Evolutionary conservation across 768 basidiomycete species (phyloP), one percentile per base, ranked within the genome.

Genomic region (Lentinula sp.): DNA sequence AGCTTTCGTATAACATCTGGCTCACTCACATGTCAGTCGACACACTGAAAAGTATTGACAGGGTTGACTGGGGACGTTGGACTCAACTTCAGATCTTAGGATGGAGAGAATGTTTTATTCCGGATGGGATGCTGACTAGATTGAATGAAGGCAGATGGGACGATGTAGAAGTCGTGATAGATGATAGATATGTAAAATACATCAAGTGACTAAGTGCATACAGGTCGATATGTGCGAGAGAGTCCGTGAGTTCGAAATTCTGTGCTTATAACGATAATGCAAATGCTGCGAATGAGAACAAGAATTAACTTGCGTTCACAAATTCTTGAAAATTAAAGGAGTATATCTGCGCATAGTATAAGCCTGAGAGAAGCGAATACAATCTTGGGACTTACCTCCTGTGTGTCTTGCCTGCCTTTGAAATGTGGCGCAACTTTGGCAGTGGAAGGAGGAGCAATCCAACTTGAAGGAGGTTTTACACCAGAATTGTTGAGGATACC

Each of bases 1-100:
- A 91, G 67, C 69, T 91, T 51, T 91, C 89, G 0, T 88, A 80
- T 68, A 91, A 90, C 54, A 40, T 57, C 4, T 84, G 83, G 82
- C 65, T 83, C 28, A 28, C 37, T 6, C n/a, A 16, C 31, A 46
- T 28, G 16, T 64, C 67, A 9, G 68, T 65, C 21, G 74, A 75
- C 21, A 73, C 70, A 7, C 63, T 70, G 31, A 67, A 74, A 50
- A 71, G 73, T 10, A 64, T 87, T 18, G 80, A 80, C 53, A 78
- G 79, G 43, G 71, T 87, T 3, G 77, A 82, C 45, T 91, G 88
- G 89, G 61, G 60, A 5, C 78, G 80, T 42, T 85, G 84, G 83
- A 74, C 71, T 37, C 68, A 77, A 37, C 68, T 92, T 60, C 72
- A 74, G 61, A 72, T 84, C 11, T 69, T 91, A 32, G 88, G 85